Conservation (phyloP, 2,329 filamentous ascomycete genomes). For the Apiospora rasikravindrae region DNA sequence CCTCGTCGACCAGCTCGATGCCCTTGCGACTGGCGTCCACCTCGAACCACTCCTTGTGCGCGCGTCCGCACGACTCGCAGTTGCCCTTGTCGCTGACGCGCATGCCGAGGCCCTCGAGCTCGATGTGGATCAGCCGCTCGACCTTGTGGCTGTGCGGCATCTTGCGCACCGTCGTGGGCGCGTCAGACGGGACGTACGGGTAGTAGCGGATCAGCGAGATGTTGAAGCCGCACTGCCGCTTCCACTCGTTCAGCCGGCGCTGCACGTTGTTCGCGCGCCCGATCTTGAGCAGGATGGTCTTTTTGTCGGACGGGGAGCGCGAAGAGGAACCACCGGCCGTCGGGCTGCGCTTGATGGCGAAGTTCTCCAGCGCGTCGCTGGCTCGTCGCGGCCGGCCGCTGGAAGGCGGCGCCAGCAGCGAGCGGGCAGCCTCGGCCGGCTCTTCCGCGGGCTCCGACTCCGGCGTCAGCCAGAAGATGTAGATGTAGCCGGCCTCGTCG, state of each 20-base stretch:
- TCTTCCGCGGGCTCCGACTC: slow-evolving; percentile 58
- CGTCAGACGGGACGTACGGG: slow-evolving; percentile 69
- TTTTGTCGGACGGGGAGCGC: slow-evolving; percentile 38
- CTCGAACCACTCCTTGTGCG: slow-evolving; percentile 96
- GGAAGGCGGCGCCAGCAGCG: slow-evolving; percentile 60
- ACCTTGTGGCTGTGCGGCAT: slow-evolving; percentile 87
- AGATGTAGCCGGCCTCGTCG: slow-evolving; percentile 91
- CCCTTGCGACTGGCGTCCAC: slow-evolving; percentile 76
- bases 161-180: slow-evolving; percentile 61
- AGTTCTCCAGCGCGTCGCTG: slow-evolving; percentile 61
- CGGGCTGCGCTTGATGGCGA: slow-evolving; percentile 41
- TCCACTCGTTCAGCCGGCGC: slow-evolving; percentile 90
- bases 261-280: slow-evolving; percentile 82
- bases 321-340: slow-evolving; percentile 26
- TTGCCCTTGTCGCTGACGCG: slow-evolving; percentile 57
- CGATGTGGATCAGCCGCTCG: slow-evolving; percentile 88
- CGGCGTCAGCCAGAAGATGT: slow-evolving; percentile 97
- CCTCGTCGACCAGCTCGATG: slow-evolving; percentile 68
- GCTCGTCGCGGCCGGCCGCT: slow-evolving; percentile 49
- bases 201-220: slow-evolving; percentile 90
- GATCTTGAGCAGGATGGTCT: slow-evolving; percentile 73
- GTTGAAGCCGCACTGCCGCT: slow-evolving; percentile 87
- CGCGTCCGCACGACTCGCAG: slow-evolving; percentile 80
- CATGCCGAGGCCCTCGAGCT: slow-evolving; percentile 70
- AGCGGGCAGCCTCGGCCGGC: slow-evolving; percentile 63